phyloP scores from a whole-genome alignment of 163 green algal genomes.

The Prototheca cutis region DNA sequence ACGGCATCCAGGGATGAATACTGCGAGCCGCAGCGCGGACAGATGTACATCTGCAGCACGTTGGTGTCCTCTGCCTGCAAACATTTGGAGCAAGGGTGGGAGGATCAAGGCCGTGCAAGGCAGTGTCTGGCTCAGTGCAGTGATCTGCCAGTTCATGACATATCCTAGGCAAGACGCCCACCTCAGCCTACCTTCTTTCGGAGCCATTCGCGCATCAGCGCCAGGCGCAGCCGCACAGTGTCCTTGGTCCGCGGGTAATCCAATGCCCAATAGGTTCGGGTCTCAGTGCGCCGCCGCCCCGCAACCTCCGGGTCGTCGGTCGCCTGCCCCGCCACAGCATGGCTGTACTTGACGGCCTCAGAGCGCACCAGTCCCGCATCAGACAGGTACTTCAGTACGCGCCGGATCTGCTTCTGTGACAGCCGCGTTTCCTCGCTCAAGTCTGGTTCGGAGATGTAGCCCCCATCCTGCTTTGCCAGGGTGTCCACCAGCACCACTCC shows the following conservation, averaged over 20 bases:
- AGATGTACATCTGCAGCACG: conserved; percentile 28
- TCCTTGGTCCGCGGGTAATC: conserved; percentile 32
- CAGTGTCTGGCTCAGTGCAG: too few species aligned
- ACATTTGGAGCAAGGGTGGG: not conserved
- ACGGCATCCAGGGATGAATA: conserved; percentile 33
- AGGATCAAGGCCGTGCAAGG: not conserved
- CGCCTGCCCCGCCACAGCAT: not conserved
- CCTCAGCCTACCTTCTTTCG: conserved; percentile 19
- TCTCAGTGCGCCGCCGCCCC: conserved; percentile 9
- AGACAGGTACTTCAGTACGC: conserved; percentile 25
- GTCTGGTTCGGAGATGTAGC: conserved; percentile 21
- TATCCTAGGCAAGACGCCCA: too few species aligned
- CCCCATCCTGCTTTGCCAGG: conserved; percentile 24
- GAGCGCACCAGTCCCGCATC: conserved; percentile 17
- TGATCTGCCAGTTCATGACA: too few species aligned
- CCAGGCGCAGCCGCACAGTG: conserved; percentile 24
- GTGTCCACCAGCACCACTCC: conserved; percentile 34
- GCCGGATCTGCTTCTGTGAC: conserved; percentile 24
- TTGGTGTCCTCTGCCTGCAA: conserved; percentile 6
- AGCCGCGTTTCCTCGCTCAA: conserved; percentile 18
- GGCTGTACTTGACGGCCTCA: conserved; percentile 13
- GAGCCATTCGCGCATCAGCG: conserved; percentile 27
- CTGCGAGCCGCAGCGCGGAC: conserved; percentile 21
- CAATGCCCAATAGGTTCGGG: conserved; percentile 24
- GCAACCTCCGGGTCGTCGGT: conserved; percentile 17